Evolutionary conservation across 495 filamentous ascomycete species (phyloP), one percentile per base, ranked within the genome.

Genomic region (Hyaloscypha variabilis): DNA sequence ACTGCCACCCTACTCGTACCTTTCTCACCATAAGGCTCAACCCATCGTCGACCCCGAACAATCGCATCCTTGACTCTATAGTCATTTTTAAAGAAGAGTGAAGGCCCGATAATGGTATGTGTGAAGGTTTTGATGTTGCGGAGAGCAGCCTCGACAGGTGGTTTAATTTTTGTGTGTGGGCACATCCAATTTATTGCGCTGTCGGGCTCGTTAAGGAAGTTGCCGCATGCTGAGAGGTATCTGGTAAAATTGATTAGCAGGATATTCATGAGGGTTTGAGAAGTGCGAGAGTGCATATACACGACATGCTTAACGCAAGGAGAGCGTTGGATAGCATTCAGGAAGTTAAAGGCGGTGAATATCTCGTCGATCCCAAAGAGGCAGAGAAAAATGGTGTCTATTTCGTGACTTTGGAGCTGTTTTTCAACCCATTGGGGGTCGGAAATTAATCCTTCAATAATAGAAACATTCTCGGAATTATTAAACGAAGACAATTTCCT

Each of bases 341-440:
- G 19, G 53, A 56, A 26, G 28, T 56, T 56, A 8, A 56, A 26
- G 2, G 19, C 26, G 4, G 53, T 56, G 21, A 56, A 56, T 56
- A 56, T 4, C 19, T 56, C 53, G 6, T 56, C 53, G 23, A 29
- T 56, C 4, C 53, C 53, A 25, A 29, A 26, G 21, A 56, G 53
- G 21, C 21, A 56, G 39, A 66, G 51, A 36, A 59, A 52, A 17
- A 66, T 34, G 1, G 51, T 57, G 31, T 66, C 63, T 36, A 66
- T 31, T 5, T 29, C 19, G 53, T 56, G 53, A 5, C 5, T 6
- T 25, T 25, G 3, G 53, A 56, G 53, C 26, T 56, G 53, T 26
- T 8, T 56, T 29, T 56, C 53, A 4, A 56, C 53, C 53, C 53
- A 56, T 24, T 25, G 21, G 6, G 53, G 53, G 21, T 56, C 53